A percentile compares a stretch with the other conserved stretches of the same genome.
Conservation (phyloP, 2,329 filamentous ascomycete genomes). For the Aspergillus fumigatus region DNA sequence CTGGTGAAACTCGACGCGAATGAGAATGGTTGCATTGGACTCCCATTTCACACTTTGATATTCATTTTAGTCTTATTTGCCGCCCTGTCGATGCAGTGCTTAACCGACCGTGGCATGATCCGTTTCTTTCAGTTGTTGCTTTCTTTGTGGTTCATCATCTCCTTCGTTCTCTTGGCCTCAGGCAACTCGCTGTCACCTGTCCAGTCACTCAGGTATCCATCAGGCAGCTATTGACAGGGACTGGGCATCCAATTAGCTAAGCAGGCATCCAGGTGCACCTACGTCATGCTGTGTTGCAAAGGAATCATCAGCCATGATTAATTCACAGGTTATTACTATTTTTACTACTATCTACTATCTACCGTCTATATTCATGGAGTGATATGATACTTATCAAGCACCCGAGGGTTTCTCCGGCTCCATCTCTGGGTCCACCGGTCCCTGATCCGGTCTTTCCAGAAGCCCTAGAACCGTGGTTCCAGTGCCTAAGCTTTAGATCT, state of each 20-base stretch:
- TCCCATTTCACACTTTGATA: no score
- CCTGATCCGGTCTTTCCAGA: slow-evolving; percentile 3
- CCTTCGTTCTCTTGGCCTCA: not conserved
- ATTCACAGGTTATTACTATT: no score
- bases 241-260: not conserved
- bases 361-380: no score
- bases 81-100: not conserved
- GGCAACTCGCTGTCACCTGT: not conserved
- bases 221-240: not conserved
- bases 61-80: no score
- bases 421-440: slow-evolving; percentile 3
- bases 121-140: no score
- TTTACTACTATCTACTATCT: no score
- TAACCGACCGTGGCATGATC: not conserved
- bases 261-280: not conserved
- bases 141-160: not conserved
- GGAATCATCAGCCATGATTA: no score
- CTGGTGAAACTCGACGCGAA: not conserved
- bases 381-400: no score
- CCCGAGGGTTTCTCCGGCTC: not conserved
- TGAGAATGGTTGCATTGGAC: not conserved
- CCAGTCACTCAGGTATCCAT: not conserved
- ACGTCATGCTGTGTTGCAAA: not conserved
- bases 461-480: slow-evolving; percentile 7
- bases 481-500: not conserved